Percentiles rank a stretch among this genome's conserved stretches.
phyloP scores from a whole-genome alignment of 805 yeast genomes.

The Teunomyces aglyptinius region DNA sequence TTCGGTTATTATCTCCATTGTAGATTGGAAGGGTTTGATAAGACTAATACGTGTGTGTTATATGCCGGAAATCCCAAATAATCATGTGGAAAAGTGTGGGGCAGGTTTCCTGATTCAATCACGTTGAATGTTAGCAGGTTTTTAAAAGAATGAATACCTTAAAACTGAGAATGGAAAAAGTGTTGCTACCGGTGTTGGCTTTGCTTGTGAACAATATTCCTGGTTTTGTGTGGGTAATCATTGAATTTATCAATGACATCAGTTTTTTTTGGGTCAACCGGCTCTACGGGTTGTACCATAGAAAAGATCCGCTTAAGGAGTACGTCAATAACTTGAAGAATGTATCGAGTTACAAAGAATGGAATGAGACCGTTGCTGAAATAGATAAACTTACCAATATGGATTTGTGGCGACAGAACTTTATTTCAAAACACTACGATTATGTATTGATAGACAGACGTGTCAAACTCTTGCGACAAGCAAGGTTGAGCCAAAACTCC shows the following conservation, averaged over 20 bases:
- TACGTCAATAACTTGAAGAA: conserved; percentile 48
- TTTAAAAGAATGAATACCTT: background rate
- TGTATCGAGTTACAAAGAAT: conserved; percentile 64
- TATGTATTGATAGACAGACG: conserved; percentile 78
- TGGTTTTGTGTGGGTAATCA: conserved; percentile 38
- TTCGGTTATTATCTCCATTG: too few relatives aligned
- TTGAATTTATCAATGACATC: conserved; percentile 44
- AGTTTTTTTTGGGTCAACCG: conserved; percentile 47
- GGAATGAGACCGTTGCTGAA: conserved; percentile 55
- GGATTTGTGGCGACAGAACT: conserved; percentile 74
- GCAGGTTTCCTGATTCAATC: background rate
- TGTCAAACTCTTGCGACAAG: conserved; percentile 56
- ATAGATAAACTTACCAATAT: conserved; percentile 48
- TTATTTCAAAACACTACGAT: conserved; percentile 78
- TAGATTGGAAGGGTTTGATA: too few relatives aligned
- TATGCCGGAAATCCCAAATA: background rate
- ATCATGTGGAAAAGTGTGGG: conserved; percentile 2
- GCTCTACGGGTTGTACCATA: conserved; percentile 31
- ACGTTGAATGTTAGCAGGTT: background rate
- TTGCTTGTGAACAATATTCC: conserved; percentile 36
- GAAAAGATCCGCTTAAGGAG: conserved; percentile 46
- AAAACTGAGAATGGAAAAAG: background rate
- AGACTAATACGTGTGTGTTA: background rate
- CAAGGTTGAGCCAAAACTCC: conserved; percentile 59
- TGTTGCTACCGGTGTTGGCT: conserved; percentile 22